Base-by-base conservation (phyloP, 116 monocot species). In the Phalaenopsis hybrid region DNA sequence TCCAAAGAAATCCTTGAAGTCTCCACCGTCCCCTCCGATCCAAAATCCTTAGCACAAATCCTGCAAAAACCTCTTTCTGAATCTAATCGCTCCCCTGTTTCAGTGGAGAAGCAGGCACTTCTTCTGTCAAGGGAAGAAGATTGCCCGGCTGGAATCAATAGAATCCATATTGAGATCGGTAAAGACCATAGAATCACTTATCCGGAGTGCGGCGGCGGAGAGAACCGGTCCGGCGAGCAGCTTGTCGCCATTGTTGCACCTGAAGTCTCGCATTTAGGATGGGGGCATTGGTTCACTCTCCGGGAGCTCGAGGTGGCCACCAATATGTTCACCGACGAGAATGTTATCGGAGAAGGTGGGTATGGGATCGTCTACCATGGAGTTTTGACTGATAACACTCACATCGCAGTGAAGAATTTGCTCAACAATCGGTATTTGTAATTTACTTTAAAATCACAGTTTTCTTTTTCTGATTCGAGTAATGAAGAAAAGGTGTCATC, bases 341-440 rank as follows among this genome's bases (percentile, higher is more conserved):
- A 96, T 83, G 93, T 96, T 75, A 90, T 96, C 67, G 96, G 96
- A 48, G 90, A 96, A 80, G 96, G 93, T 43, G 96, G 93, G 18
- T 96, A 96, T 69, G 96, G 96, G 58, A 93, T 96, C 78, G 96
- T 96, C 25, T 96, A 96, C 81, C 90, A 88, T 73, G 93, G 93
- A 7, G 81, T 96, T 61, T 81, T 93, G 80, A 58, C 82, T 31
- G 88, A 95, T 45, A 70, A 67, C 18, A 85, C 86, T 43, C 86
- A 90, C 33, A 78, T 93, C 65, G 91, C 92, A 37, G 89, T 92
- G 37, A 95, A 95, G 83, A 92, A 92, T 79, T 88, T 92, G 85
- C 89, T 95, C 68, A 92, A 91, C 58, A 92, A 95, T 81, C 88
- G 91, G 89, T 95, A 76, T 25, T 21, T 28, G 28, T 68, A 23